Conservation (phyloP, 495 filamentous ascomycete genomes). For the Xylaria palmicola region DNA sequence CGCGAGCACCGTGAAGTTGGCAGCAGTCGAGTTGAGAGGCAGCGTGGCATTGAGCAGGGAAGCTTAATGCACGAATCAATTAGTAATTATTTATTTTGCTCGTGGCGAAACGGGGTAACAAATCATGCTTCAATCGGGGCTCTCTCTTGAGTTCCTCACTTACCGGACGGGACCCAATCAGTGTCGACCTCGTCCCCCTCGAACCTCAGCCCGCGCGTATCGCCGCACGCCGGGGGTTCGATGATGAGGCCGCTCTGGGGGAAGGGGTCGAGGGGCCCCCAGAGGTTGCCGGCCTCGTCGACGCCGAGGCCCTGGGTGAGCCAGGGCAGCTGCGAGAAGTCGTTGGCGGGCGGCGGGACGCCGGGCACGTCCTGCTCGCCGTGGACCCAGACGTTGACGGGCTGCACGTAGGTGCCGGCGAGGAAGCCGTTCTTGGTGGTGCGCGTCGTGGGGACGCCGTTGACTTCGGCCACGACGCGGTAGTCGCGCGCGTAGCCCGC, state of each 20-base stretch:
- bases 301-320: slow-evolving; percentile 24
- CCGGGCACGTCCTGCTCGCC: slow-evolving; percentile 31
- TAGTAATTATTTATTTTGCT: no score
- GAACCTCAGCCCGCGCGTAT: not conserved
- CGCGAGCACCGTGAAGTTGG: not conserved
- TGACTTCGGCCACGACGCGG: slow-evolving; percentile 25
- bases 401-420: slow-evolving; percentile 39
- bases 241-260: slow-evolving; percentile 19
- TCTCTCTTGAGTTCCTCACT: not conserved
- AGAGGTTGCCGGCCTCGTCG: slow-evolving; percentile 22
- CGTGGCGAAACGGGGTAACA: no score
- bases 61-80: no score
- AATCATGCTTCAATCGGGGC: not conserved
- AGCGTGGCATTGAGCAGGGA: slow-evolving; percentile 9
- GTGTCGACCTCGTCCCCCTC: slow-evolving; percentile 2
- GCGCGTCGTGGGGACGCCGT: slow-evolving; percentile 23
- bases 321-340: slow-evolving; percentile 20
- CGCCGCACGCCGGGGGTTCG: slow-evolving; percentile 3
- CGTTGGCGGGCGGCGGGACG: slow-evolving; percentile 25
- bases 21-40: slow-evolving; percentile 2
- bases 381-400: slow-evolving; percentile 41
- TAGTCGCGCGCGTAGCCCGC: slow-evolving; percentile 40
- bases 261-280: slow-evolving; percentile 28
- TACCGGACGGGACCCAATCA: slow-evolving; percentile 13
- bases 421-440: slow-evolving; percentile 37